A percentile compares a stretch with the other conserved stretches of the same genome.
phyloP scores from a whole-genome alignment of 352 stramenopile species.

The Pythium volutum region DNA sequence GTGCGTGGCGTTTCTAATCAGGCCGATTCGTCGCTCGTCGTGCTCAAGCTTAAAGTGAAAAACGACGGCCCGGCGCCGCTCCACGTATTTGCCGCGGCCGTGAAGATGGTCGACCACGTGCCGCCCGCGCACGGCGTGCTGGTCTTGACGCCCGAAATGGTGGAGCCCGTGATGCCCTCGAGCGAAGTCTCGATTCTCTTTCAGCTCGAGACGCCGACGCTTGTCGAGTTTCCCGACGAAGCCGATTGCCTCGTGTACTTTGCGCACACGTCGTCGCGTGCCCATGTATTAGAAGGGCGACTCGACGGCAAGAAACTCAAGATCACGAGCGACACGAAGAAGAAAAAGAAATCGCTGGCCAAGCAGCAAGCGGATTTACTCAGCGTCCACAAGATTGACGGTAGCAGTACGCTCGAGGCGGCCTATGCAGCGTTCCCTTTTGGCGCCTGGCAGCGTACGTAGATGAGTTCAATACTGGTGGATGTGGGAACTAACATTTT shows the following conservation, averaged over 20 bases:
- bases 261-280: slow-evolving; percentile 54
- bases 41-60: slow-evolving; percentile 20
- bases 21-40: background rate
- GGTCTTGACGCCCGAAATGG: slow-evolving; percentile 4
- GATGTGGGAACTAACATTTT: background rate
- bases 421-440: slow-evolving; percentile 43
- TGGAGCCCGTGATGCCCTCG: background rate
- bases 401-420: slow-evolving; percentile 22
- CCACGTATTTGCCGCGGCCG: slow-evolving; percentile 22
- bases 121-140: slow-evolving; percentile 2
- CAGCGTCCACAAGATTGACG: slow-evolving; percentile 27
- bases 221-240: slow-evolving; percentile 17
- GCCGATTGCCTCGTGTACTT: slow-evolving; percentile 52
- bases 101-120: slow-evolving; percentile 14
- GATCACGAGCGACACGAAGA: slow-evolving; percentile 17
- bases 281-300: slow-evolving; percentile 46
- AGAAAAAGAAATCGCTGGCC: slow-evolving; percentile 21
- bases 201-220: slow-evolving; percentile 16
- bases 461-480: background rate
- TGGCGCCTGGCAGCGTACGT: slow-evolving; percentile 53
- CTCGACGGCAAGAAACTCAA: slow-evolving; percentile 39
- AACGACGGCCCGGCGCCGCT: slow-evolving; percentile 22
- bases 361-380: slow-evolving; percentile 30
- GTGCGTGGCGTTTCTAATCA: background rate
- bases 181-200: slow-evolving; percentile 8